These are phyloP conservation scores for Candida taoyuanica DNA, from an alignment of 805 yeast species.

Conservation along the genomic window DNA sequence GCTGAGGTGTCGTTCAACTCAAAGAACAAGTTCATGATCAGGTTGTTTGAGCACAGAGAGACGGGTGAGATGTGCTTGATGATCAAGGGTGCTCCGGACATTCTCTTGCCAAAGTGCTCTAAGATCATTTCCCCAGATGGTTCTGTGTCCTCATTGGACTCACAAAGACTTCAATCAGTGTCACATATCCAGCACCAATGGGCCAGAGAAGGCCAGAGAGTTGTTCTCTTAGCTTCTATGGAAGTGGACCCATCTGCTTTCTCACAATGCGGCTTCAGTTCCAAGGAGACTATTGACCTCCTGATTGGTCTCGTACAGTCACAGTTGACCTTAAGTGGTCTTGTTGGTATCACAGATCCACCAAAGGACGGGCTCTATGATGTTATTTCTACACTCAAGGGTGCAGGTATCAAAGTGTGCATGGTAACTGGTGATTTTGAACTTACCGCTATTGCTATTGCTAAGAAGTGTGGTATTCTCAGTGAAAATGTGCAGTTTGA, in stretches of 20 bases:
- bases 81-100: slow-evolving; percentile 46
- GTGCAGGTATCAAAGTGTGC: slow-evolving; percentile 37
- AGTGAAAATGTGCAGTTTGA: slow-evolving; percentile 10
- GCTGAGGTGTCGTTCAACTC: slow-evolving; percentile 40
- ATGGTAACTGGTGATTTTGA: slow-evolving; percentile 54
- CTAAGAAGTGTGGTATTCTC: slow-evolving; percentile 38
- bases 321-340: slow-evolving; percentile 32
- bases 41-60: slow-evolving; percentile 21
- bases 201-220: slow-evolving; percentile 38
- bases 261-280: slow-evolving; percentile 5
- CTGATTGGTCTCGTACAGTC: slow-evolving; percentile 10
- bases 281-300: slow-evolving; percentile 14
- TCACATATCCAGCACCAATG: slow-evolving; percentile 29
- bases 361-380: slow-evolving; percentile 34
- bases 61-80: slow-evolving; percentile 7
- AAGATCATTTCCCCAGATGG: slow-evolving; percentile 15
- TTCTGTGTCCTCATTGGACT: slow-evolving; percentile 10
- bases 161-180: slow-evolving; percentile 16
- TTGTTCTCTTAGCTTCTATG: slow-evolving; percentile 35
- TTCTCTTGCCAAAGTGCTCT: slow-evolving; percentile 32
- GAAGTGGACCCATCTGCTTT: slow-evolving; percentile 16
- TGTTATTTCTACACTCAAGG: slow-evolving; percentile 31
- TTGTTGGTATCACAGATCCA: slow-evolving; percentile 42
- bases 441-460: slow-evolving; percentile 47
- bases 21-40: slow-evolving; percentile 41